These are phyloP conservation scores for Aspergillus latus DNA, from an alignment of 2,329 filamentous ascomycete genomes.

Conservation along the genomic window DNA sequence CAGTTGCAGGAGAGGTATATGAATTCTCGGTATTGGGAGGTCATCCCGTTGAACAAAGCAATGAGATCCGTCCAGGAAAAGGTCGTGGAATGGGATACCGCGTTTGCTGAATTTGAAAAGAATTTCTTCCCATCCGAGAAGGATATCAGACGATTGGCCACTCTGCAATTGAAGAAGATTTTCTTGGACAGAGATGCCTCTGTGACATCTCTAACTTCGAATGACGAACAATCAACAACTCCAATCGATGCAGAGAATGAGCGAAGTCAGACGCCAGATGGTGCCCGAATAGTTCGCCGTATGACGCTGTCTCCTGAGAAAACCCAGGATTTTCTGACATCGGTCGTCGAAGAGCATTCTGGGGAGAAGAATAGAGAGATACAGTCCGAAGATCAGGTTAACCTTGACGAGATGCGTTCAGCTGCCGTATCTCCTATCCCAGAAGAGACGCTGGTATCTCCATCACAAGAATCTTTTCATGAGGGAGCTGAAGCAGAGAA, in stretches of 20 bases:
- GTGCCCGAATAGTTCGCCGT: slow-evolving; percentile 37
- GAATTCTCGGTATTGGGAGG: slow-evolving; percentile 92
- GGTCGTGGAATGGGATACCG: slow-evolving; percentile 88
- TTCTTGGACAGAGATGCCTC: slow-evolving; percentile 86
- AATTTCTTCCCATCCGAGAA: slow-evolving; percentile 94
- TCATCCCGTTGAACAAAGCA: slow-evolving; percentile 87
- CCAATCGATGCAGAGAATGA: slow-evolving; percentile 38
- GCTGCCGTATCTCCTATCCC: slow-evolving; percentile 20
- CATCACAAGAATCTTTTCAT: slow-evolving; percentile 26
- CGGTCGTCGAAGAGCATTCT: slow-evolving; percentile 65
- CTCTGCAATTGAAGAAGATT: slow-evolving; percentile 89
- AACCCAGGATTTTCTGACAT: slow-evolving; percentile 62
- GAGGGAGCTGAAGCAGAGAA: slow-evolving; percentile 44
- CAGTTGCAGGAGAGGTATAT: slow-evolving; percentile 89
- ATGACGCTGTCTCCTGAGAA: slow-evolving; percentile 60
- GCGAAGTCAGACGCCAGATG: slow-evolving; percentile 30
- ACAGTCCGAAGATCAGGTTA: slow-evolving; percentile 14
- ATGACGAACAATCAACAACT: slow-evolving; percentile 62
- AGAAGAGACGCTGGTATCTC: slow-evolving; percentile 19
- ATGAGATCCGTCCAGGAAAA: slow-evolving; percentile 90
- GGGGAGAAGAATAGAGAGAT: slow-evolving; percentile 38
- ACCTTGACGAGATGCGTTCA: slow-evolving; percentile 25
- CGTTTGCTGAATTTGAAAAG: slow-evolving; percentile 85
- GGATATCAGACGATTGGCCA: slow-evolving; percentile 87
- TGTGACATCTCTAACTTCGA: slow-evolving; percentile 68